Conservation (phyloP, 164 flowering plant genomes). For the Sedum album region DNA sequence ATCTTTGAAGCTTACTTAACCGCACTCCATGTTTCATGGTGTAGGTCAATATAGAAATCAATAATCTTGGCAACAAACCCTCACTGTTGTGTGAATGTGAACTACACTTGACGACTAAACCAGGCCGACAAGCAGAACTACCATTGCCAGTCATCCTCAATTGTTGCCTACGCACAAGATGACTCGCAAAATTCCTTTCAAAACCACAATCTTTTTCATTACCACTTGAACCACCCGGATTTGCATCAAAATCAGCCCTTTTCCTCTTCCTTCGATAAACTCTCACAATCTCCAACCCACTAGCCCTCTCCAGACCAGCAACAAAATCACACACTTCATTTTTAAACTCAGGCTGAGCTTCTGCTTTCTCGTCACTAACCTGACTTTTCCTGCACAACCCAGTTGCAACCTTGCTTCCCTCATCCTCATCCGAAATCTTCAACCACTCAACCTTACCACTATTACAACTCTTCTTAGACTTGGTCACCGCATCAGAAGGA, state of each 20-base stretch:
- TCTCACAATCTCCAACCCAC: constrained; percentile 23
- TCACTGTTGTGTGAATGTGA: constrained; percentile 13
- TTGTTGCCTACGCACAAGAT: constrained; percentile 28
- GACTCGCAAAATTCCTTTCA: constrained; percentile 30
- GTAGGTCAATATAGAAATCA: constrained; percentile 35
- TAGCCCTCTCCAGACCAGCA: background rate
- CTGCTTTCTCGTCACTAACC: background rate
- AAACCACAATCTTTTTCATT: constrained; percentile 2
- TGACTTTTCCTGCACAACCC: constrained; percentile 6
- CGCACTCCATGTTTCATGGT: constrained; percentile 23
- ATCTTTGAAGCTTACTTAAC: constrained; percentile 31
- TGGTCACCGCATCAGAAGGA: constrained; percentile 13
- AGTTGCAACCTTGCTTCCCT: constrained; percentile 10
- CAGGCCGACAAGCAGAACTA: constrained; percentile 10
- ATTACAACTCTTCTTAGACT: constrained; percentile 14
- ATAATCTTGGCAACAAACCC: constrained; percentile 20
- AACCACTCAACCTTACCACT: constrained; percentile 27
- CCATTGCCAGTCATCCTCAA: constrained; percentile 10
- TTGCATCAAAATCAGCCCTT: constrained; percentile 1
- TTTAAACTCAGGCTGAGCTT: background rate
- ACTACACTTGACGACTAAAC: constrained; percentile 21
- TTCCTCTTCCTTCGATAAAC: constrained; percentile 50
- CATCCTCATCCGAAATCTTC: constrained; percentile 19
- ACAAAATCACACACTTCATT: background rate
- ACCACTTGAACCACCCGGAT: background rate